A percentile compares a stretch with the other conserved stretches of the same genome.
Conservation (phyloP, 345 rosid species). For the Psidium guajava region DNA sequence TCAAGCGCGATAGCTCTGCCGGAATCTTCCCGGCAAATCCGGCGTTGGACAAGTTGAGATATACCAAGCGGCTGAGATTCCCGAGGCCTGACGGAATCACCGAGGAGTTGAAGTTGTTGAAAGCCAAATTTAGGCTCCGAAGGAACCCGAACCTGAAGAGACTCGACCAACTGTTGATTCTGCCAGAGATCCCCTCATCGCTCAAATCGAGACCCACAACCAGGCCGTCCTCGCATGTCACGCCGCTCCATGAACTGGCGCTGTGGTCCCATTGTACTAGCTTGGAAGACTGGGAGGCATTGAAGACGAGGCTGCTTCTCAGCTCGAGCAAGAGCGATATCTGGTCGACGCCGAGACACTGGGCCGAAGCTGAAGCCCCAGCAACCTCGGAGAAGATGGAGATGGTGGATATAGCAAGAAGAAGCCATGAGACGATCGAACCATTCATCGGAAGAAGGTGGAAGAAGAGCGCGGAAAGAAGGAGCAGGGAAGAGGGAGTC, state of each 20-base stretch:
- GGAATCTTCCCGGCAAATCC: conserved; percentile 27
- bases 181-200: conserved; percentile 11
- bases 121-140: conserved; percentile 23
- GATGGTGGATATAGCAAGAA: background rate
- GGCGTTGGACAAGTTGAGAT: conserved; percentile 30
- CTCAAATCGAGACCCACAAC: conserved; percentile 32
- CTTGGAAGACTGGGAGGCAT: background rate
- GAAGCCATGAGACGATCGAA: background rate
- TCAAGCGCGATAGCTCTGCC: conserved; percentile 3
- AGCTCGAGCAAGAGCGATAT: conserved; percentile 13
- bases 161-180: conserved; percentile 7
- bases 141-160: conserved; percentile 24
- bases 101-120: conserved; percentile 8
- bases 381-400: background rate
- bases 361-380: conserved; percentile 1
- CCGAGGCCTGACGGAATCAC: conserved; percentile 8
- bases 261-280: conserved; percentile 15
- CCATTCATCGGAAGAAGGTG: accelerated
- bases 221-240: conserved; percentile 12
- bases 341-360: conserved; percentile 19
- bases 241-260: conserved; percentile 21
- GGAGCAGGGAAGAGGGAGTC: no score
- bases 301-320: conserved; percentile 6
- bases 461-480: background rate
- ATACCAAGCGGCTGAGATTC: conserved; percentile 11